phyloP scores from a whole-genome alignment of 192 early-diverging fungal genomes.

The Coemansia sp. region DNA sequence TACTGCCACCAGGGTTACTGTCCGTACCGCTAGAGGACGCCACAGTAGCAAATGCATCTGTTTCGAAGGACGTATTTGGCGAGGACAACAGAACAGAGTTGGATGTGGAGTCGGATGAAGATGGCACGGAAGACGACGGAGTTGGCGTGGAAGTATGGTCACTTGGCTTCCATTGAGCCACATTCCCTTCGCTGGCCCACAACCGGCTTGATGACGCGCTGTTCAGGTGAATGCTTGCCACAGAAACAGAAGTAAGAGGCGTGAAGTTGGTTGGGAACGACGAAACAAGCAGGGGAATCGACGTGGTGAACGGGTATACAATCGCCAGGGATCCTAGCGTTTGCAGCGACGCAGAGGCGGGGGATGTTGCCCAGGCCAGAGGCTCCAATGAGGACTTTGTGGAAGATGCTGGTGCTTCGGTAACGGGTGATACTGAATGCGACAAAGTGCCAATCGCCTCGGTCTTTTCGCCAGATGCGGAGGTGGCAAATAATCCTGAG shows the following conservation, averaged over 20 bases:
- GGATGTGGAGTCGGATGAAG: neutral
- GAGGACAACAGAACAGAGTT: neutral
- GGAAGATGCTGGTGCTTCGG: neutral
- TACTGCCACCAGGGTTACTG: neutral
- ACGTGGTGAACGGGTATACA: slow-evolving; percentile 26
- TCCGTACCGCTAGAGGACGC: neutral
- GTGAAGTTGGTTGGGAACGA: slow-evolving; percentile 1
- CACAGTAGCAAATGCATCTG: slow-evolving; percentile 1
- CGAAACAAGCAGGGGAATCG: slow-evolving; percentile 21
- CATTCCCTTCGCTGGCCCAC: neutral
- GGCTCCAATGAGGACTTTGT: neutral
- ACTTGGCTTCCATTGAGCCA: neutral
- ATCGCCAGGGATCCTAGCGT: slow-evolving; percentile 19
- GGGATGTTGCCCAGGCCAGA: neutral
- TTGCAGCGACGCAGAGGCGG: slow-evolving; percentile 14
- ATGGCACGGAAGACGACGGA: neutral
- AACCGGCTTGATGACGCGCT: neutral
- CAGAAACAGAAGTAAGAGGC: neutral
- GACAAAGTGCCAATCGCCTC: neutral
- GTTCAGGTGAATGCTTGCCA: slow-evolving; percentile 1
- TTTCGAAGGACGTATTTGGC: neutral
- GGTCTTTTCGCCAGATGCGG: neutral
- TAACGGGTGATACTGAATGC: neutral
- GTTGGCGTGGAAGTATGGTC: neutral
- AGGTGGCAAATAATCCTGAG: neutral